phyloP scores from a whole-genome alignment of 2,329 filamentous ascomycete species.

The Botryotinia convoluta region DNA sequence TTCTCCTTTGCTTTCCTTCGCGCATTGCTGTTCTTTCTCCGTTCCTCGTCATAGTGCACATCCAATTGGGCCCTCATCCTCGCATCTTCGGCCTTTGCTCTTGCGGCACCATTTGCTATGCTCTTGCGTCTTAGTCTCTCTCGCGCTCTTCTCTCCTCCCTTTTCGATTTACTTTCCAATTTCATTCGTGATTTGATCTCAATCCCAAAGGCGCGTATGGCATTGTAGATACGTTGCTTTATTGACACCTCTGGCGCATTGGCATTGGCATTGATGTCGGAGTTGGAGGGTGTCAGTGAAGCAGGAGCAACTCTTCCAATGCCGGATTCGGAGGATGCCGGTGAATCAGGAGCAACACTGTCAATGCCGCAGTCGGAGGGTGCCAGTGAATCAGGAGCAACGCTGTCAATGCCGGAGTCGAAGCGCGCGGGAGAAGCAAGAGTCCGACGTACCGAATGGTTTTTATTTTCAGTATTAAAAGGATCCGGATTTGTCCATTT shows the following conservation, averaged over 20 bases:
- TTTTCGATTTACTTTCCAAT: neutral
- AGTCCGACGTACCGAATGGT: neutral
- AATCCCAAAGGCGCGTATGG: neutral
- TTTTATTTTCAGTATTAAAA: neutral
- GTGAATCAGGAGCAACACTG: neutral
- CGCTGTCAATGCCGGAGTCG: neutral
- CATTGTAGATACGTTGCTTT: neutral
- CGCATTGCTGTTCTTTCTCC: conserved; percentile 1
- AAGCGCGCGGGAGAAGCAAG: neutral
- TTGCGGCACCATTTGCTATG: neutral
- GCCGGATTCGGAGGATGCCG: neutral
- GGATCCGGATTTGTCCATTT: neutral
- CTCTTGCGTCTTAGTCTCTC: neutral
- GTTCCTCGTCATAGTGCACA: conserved; percentile 5
- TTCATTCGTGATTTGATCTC: neutral
- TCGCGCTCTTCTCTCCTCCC: neutral
- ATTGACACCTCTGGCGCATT: neutral
- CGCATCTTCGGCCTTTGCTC: conserved; percentile 7
- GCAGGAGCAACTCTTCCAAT: too few relatives aligned
- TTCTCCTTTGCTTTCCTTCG: neutral
- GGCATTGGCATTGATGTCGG: neutral
- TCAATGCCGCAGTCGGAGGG: neutral
- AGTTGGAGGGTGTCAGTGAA: neutral
- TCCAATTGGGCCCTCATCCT: neutral
- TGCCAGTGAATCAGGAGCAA: neutral